Evolutionary conservation across 257 asterid genomes (phyloP).

Genomic region (Scutellaria minor): DNA sequence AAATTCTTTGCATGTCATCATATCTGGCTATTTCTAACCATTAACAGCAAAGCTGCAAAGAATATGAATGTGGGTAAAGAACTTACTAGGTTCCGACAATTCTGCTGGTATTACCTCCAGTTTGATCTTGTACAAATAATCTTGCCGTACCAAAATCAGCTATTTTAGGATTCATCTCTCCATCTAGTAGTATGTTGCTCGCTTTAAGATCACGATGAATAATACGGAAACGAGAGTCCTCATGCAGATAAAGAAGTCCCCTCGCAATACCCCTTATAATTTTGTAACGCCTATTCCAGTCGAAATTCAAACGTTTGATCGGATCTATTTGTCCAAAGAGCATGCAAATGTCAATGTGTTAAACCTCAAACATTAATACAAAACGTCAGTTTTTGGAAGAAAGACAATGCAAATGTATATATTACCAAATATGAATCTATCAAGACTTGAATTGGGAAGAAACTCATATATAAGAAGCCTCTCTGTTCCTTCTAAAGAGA

Average conservation of each 20-base stretch:
- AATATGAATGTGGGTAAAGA: not conserved
- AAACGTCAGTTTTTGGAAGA: not conserved
- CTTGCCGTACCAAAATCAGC: slow-evolving; percentile 39
- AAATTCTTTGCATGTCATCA: too few species aligned
- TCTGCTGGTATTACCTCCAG: slow-evolving; percentile 11
- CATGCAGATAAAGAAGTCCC: slow-evolving; percentile 39
- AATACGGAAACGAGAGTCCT: slow-evolving; percentile 28
- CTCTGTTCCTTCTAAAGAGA: slow-evolving; percentile 21
- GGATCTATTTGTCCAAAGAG: slow-evolving; percentile 25
- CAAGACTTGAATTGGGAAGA: slow-evolving; percentile 30
- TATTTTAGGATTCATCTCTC: slow-evolving; percentile 38
- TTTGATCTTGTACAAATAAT: slow-evolving; percentile 28
- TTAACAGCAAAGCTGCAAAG: too few species aligned
- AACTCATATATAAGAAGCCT: slow-evolving; percentile 36
- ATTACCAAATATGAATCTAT: slow-evolving; percentile 34
- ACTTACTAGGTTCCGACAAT: slow-evolving; percentile 41
- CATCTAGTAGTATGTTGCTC: slow-evolving; percentile 24
- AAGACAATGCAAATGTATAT: not conserved
- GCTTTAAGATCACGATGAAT: slow-evolving; percentile 40
- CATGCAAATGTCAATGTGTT: not conserved
- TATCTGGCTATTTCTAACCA: too few species aligned
- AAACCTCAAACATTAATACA: not conserved
- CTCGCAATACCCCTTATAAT: slow-evolving; percentile 36
- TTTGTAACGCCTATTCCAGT: slow-evolving; percentile 32
- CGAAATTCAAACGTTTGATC: not conserved